phyloP scores from a whole-genome alignment of 1,284 basidiomycete genomes.

The Malassezia arunalokei region DNA sequence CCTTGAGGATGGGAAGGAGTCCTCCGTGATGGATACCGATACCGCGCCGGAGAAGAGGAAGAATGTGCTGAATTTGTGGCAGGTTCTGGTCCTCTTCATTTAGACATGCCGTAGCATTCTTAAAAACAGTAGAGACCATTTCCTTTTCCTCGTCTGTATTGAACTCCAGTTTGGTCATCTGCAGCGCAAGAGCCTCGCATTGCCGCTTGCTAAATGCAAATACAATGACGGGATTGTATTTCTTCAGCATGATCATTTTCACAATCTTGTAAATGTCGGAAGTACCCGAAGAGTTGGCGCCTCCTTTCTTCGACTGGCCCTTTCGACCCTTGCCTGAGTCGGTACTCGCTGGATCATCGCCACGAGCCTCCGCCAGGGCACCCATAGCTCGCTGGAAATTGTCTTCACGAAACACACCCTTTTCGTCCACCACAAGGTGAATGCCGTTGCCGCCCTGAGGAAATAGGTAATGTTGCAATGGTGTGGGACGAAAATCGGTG shows the following conservation, averaged over 20 bases:
- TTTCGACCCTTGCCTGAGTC: constrained; percentile 57
- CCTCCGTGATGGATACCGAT: constrained; percentile 99
- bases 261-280: constrained; percentile 97
- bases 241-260: constrained; percentile 96
- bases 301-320: constrained; percentile 63
- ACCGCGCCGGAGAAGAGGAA: constrained; percentile 85
- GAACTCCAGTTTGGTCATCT: constrained; percentile 89
- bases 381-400: constrained; percentile 98
- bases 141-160: constrained; percentile 87
- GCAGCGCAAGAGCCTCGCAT: constrained; percentile 83
- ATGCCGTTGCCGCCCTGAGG: constrained; percentile 93
- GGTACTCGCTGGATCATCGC: constrained; percentile 86
- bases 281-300: constrained; percentile 67
- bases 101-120: constrained; percentile 82
- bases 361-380: constrained; percentile 60
- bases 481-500: constrained; percentile 96
- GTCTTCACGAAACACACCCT: constrained; percentile 89
- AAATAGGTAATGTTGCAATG: constrained; percentile 95
- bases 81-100: constrained; percentile 75
- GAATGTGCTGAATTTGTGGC: constrained; percentile 84
- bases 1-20: constrained; percentile 89
- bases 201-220: constrained; percentile 98
- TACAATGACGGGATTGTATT: constrained; percentile 95
- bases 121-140: constrained; percentile 76
- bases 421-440: constrained; percentile 93